Evolutionary conservation across 768 basidiomycete species (phyloP), one percentile per base, ranked within the genome.

Genomic region (Hericium alpestre): DNA sequence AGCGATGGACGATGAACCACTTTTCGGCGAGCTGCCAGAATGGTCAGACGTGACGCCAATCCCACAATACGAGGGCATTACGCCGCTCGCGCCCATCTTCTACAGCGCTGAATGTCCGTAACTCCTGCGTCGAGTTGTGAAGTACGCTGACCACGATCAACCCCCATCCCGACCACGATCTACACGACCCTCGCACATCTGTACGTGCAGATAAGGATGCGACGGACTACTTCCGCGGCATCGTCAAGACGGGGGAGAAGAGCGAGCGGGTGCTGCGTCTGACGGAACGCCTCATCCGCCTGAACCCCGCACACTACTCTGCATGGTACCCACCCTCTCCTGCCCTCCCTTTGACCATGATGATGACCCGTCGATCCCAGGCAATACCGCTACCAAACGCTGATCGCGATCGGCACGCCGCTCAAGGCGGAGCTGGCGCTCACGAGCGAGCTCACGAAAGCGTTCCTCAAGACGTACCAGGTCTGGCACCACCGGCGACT

Each of bases 271-370:
- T 87, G 11, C 79, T 99, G 54, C 80, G 87, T 63, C 76, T 99
- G 32, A 99, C 96, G 0, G 90, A 95, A 70, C 76, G 74, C 40
- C 82, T 98, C 64, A 95, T 99, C 61, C 79, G 86, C 25, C 74
- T 87, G 71, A 99, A 99, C 68, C 94, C 96, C 5, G 93, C 91
- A 1, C 96, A 98, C 67, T 99, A 97, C 67, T 88, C 93, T 53
- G 93, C 94, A 63, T 99, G 96, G 95, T 93, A 67, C 58, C 84
- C 66, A 22, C 18, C 40, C 39, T 48, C 25, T 52, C 27, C 12
- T n/a, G 23, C 54, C 5, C 12, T 47, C 23, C 54, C 23, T 50
- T 37, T 49, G 52, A 49, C 50, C 27, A 40, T 22, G 9, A 39
- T 22, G 7, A 39, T 41, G 50, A 25, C 12, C n/a, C 25, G 40